Base-by-base conservation (phyloP, 495 filamentous ascomycete species). In the Aspergillus homomorphus region DNA sequence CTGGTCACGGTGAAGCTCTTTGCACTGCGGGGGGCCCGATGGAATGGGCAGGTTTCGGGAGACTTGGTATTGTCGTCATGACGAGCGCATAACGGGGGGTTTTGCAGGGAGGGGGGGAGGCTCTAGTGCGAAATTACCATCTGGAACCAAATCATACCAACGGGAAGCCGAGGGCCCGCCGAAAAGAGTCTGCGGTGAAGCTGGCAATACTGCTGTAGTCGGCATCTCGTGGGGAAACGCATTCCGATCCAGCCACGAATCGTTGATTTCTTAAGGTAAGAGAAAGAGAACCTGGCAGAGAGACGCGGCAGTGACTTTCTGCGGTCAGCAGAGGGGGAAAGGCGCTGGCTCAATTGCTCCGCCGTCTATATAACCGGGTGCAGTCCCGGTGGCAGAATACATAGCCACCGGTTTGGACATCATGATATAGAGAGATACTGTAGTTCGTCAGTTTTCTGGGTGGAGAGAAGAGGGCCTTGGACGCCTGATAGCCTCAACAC, bases 181-280 rank as follows among this genome's bases (percentile, higher is more conserved):
- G 59, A 72, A 75, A 72, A 67, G 65, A 74, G 74, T 49, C 66
- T 75, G 70, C 74, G 74, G 74, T 77, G 74, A 77, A 67, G 62
- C 58, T 50, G 24, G 28, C 23, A 44, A 20, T 24, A 19, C 14
- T 23, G 5, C 8, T n/a, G 16, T 22, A 18, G 42, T 51, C 18
- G 26, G 41, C 49, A 46, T 59, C n/a, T n/a, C 56, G 59, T 62
- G 63, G 59, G 54, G 59, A 56, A 61, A 52, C 5, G 10, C 33
- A 48, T 57, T 49, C 51, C 41, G 53, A 28, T 53, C n/a, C 56
- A 57, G 56, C 59, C 56, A 57, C 59, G 54, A 53, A 53, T 52
- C 26, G 45, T 26, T 24, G 24, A 48, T 57, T 57, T 50, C 43
- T 28, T 30, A 56, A 24, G 24, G 48, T 28, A 51, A 18, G 24